Evolutionary conservation across 371 early-diverging fungal species (phyloP).

Genomic region (Saksenaea oblongispora): DNA sequence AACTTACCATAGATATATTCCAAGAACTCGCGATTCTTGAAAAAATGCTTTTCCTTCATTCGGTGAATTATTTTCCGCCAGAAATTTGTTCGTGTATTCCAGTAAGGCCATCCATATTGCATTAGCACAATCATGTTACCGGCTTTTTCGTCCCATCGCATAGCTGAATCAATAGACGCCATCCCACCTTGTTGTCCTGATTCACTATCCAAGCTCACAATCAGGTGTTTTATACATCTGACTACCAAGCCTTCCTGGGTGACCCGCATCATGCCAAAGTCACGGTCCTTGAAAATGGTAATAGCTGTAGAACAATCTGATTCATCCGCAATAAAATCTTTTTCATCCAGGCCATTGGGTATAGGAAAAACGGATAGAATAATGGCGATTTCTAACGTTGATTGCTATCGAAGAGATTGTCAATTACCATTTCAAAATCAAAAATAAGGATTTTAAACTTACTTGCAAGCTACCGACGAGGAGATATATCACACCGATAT

Average conservation of each 20-base stretch:
- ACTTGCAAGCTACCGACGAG: slow-evolving; percentile 52
- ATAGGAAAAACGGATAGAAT: slow-evolving; percentile 53
- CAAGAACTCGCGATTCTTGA: slow-evolving; percentile 46
- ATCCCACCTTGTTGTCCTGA: slow-evolving; percentile 45
- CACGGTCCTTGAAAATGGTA: slow-evolving; percentile 40
- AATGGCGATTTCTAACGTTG: slow-evolving; percentile 49
- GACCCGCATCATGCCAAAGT: slow-evolving; percentile 51
- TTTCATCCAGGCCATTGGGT: slow-evolving; percentile 35
- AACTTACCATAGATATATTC: slow-evolving; percentile 47
- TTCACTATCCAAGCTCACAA: slow-evolving; percentile 47
- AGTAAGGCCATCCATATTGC: slow-evolving; percentile 58
- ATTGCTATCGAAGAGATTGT: slow-evolving; percentile 29
- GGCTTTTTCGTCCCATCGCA: slow-evolving; percentile 51
- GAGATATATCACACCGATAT: slow-evolving; percentile 48
- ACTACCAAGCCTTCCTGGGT: slow-evolving; percentile 50
- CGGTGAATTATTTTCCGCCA: slow-evolving; percentile 43
- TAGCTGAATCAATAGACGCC: slow-evolving; percentile 51
- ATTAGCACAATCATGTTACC: slow-evolving; percentile 53
- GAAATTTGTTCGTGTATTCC: slow-evolving; percentile 42
- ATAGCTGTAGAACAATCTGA: slow-evolving; percentile 38
- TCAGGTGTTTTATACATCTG: slow-evolving; percentile 50
- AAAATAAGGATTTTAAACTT: slow-evolving; percentile 4
- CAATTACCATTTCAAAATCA: background rate
- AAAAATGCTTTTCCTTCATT: slow-evolving; percentile 41
- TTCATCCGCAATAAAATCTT: slow-evolving; percentile 43